Evolutionary conservation across 2,329 filamentous ascomycete species (phyloP).

Genomic region (Stachybotrys chlorohalonatus): DNA sequence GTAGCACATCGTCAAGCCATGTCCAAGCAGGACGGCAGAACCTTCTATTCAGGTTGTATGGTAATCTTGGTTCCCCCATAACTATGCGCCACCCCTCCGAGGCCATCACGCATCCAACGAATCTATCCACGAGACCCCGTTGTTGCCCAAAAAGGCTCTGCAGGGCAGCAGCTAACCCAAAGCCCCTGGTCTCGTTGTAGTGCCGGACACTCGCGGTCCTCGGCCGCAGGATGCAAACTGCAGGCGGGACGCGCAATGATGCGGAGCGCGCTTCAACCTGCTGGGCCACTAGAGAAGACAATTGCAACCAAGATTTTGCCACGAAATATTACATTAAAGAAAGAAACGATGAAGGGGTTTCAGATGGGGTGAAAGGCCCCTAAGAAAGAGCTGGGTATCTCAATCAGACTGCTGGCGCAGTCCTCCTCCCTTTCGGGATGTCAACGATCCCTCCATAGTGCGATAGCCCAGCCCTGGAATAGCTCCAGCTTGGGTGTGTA

Average conservation of each 20-base stretch:
- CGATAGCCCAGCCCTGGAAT: not conserved
- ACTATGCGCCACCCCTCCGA: not conserved
- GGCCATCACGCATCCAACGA: not conserved
- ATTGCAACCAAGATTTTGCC: not conserved
- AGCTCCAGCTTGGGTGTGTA: not conserved
- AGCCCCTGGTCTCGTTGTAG: not conserved
- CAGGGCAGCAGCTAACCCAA: not conserved
- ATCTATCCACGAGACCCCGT: not conserved
- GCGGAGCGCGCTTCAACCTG: not conserved
- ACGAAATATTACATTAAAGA: not conserved
- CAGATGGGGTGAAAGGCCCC: constrained; percentile 25
- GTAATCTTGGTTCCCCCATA: not conserved
- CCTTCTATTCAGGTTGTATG: not conserved
- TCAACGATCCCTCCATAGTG: not conserved
- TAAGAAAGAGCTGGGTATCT: constrained; percentile 30
- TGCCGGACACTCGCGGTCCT: not conserved
- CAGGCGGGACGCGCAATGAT: not conserved
- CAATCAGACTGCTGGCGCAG: constrained; percentile 19
- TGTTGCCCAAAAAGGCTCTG: not conserved
- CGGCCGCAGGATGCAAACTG: not conserved
- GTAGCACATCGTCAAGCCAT: not conserved
- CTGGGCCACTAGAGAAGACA: not conserved
- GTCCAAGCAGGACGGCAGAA: not conserved
- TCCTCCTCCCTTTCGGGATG: constrained; percentile 2
- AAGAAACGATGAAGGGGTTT: constrained; percentile 9